A percentile compares a stretch with the other conserved stretches of the same genome.
Evolutionary conservation across 2,329 filamentous ascomycete species (phyloP).

Genomic region (Colletotrichum endophyticum): DNA sequence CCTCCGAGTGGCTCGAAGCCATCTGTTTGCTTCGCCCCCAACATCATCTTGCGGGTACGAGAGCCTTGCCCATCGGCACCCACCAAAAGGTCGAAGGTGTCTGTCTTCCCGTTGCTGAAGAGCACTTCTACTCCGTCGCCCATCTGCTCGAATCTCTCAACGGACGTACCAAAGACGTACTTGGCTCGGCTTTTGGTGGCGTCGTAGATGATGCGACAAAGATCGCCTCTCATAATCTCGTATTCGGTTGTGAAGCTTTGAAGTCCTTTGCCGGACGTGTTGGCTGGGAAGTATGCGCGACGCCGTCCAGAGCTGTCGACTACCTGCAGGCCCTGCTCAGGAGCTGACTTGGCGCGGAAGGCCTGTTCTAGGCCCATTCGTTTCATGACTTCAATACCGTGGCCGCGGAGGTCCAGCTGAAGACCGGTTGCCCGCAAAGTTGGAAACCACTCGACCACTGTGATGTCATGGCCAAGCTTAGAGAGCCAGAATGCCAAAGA

Average conservation of each 20-base stretch:
- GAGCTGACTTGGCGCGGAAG: neutral
- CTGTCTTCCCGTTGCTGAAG: neutral
- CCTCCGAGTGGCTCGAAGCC: neutral
- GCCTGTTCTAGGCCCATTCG: neutral
- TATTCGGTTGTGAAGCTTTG: neutral
- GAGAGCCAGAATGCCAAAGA: neutral
- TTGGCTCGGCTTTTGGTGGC: neutral
- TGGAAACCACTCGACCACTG: neutral
- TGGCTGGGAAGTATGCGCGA: neutral
- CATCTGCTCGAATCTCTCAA: neutral
- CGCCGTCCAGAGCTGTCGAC: neutral
- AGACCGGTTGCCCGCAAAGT: neutral
- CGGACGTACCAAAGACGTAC: neutral
- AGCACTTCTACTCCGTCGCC: neutral
- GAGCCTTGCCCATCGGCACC: neutral
- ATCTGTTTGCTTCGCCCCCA: neutral
- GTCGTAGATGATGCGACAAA: neutral
- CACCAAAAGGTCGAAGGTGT: neutral
- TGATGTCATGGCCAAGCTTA: neutral
- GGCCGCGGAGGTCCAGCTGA: neutral
- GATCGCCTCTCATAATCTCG: neutral
- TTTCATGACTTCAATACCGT: neutral
- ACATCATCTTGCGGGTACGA: neutral
- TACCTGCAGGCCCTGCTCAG: neutral
- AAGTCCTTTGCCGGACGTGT: neutral